Base-by-base conservation (phyloP, 192 early-diverging fungal species). In the Dissophora globulifera region DNA sequence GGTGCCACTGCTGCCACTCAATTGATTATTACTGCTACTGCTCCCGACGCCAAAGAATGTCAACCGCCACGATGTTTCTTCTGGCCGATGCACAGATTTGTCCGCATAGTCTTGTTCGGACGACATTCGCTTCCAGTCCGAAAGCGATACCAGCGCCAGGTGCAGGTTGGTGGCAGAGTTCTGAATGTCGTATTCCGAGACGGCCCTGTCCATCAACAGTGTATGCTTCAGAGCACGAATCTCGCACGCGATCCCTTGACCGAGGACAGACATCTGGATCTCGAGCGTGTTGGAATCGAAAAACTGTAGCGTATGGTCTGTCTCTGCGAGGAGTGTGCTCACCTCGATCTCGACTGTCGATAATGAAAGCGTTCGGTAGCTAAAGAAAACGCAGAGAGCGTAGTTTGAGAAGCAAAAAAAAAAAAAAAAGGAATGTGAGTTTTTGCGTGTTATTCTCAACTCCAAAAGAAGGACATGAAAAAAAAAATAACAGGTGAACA, bases 21-120 rank as follows among this genome's bases (percentile, higher is more conserved):
- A 11, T 10, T 4, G 8, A 27, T 10, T 10, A 16, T 12, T 50
- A 20, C 6, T 26, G 5, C 10, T 10, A 6, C 6, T 22, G 8
- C n/a, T 50, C 41, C 31, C 13, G 17, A 8, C 30, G 11, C 58
- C 51, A 56, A 61, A 82, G 19, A 78, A 30, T 19, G 38, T 65
- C 26, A 51, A 48, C 2, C 58, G 56, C 58, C 70, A 78, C 19
- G 62, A 40, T 8, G 66, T 76, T 20, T 68, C 65, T 35, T 69
- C 58, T 11, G 60, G 65, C 27, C 63, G 64, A 40, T 72, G 30
- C 4, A 46, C 46, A 3, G 58, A 52, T 41, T 68, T 72, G 20
- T 83, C 82, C 15, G 62, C 63, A 69, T 82, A 86, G 11, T 80
- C 78, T 38, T 86, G 84, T 23, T 82, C 82, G 19, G 78, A 26